Evolutionary conservation across 2,329 filamentous ascomycete genomes (phyloP).

Genomic region (Claviceps paspali): DNA sequence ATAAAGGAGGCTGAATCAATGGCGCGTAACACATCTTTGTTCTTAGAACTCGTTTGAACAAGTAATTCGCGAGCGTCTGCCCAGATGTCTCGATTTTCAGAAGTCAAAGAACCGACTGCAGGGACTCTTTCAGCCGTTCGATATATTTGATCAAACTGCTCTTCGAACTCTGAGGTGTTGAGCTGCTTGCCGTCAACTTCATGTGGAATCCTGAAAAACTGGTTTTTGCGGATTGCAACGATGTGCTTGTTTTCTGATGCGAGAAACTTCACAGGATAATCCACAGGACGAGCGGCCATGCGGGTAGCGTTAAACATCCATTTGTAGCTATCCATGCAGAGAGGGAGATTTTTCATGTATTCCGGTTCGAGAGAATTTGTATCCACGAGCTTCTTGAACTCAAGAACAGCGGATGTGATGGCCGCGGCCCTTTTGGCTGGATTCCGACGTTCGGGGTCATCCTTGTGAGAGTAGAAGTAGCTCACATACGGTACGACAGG

Average conservation of each 20-base stretch:
- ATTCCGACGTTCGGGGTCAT: slow-evolving; percentile 76
- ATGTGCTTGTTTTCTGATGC: slow-evolving; percentile 70
- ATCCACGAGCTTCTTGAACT: slow-evolving; percentile 93
- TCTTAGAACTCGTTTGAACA: slow-evolving; percentile 60
- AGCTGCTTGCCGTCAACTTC: slow-evolving; percentile 73
- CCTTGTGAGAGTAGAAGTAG: slow-evolving; percentile 98
- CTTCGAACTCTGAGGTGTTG: slow-evolving; percentile 77
- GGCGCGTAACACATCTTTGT: slow-evolving; percentile 59
- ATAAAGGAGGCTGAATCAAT: slow-evolving; percentile 86
- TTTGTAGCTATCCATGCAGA: slow-evolving; percentile 96
- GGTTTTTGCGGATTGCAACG: slow-evolving; percentile 82
- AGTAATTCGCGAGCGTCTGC: slow-evolving; percentile 67
- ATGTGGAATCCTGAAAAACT: slow-evolving; percentile 85
- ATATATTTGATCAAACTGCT: slow-evolving; percentile 77
- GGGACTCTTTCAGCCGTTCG: slow-evolving; percentile 55
- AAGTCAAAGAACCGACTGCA: slow-evolving; percentile 71
- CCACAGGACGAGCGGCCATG: slow-evolving; percentile 65
- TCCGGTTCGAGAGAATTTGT: slow-evolving; percentile 74
- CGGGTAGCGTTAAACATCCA: slow-evolving; percentile 97
- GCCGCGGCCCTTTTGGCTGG: slow-evolving; percentile 88
- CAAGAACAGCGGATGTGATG: slow-evolving; percentile 68
- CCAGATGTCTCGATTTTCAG: slow-evolving; percentile 89
- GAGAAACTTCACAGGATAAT: slow-evolving; percentile 71
- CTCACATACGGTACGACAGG: slow-evolving; percentile 95
- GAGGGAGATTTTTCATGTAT: slow-evolving; percentile 95